Evolutionary conservation across 2,329 filamentous ascomycete species (phyloP).

Genomic region (Tolypocladium nubicola): DNA sequence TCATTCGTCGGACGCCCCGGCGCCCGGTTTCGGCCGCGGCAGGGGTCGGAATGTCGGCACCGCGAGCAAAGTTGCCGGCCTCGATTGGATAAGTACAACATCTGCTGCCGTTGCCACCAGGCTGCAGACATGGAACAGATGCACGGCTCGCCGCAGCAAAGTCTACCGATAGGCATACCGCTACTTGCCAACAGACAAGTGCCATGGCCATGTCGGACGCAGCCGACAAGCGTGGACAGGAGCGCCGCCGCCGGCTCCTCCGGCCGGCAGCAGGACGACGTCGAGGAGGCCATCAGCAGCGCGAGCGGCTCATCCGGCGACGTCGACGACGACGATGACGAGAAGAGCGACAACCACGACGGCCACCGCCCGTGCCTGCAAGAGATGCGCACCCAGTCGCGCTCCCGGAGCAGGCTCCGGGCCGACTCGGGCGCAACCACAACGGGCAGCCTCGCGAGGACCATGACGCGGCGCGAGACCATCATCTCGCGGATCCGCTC

Average conservation of each 20-base stretch:
- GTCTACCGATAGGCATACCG: background rate
- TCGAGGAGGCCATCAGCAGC: background rate
- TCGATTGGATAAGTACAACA: background rate
- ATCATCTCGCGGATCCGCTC: constrained; percentile 32
- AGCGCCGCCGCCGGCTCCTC: background rate
- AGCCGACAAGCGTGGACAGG: background rate
- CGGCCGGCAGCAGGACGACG: background rate
- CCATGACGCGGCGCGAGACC: constrained; percentile 24
- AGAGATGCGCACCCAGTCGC: constrained; percentile 8
- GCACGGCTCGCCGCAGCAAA: background rate
- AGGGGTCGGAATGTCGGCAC: background rate
- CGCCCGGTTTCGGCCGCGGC: background rate
- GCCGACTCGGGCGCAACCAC: constrained; percentile 2
- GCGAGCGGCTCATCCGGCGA: background rate
- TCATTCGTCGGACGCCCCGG: background rate
- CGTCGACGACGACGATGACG: constrained; percentile 4
- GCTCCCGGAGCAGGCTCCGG: constrained; percentile 6
- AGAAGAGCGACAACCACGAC: constrained; percentile 8
- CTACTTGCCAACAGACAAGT: background rate
- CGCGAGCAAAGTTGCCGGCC: background rate
- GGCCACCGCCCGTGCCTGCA: constrained; percentile 16
- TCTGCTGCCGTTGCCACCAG: background rate
- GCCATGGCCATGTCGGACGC: background rate
- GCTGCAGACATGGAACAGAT: background rate
- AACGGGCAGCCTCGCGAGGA: constrained; percentile 9